Base-by-base conservation (phyloP, 2,329 filamentous ascomycete genomes). In the Monosporascus sp. region DNA sequence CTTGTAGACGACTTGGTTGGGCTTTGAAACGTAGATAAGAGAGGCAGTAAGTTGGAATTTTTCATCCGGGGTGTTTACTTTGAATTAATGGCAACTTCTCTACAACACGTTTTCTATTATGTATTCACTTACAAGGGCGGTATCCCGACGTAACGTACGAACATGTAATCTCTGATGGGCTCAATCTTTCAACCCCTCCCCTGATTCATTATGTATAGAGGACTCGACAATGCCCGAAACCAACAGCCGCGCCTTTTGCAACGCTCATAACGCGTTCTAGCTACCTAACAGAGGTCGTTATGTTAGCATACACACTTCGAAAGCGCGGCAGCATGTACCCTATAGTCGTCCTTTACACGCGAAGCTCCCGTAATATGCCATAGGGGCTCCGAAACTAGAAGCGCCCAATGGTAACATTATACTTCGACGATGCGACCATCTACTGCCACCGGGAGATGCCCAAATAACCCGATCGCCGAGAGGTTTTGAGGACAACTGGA, bases 401-500 rank as follows among this genome's bases (percentile, higher is more conserved):
- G 68, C 71, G 4, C 59, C 60, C 1, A 62, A 70, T 48, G 69
- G 68, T 8, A 73, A 76, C 39, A 65, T 77, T 18, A 65, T 72
- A 35, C 60, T 75, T 5, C 65, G 68, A 17, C 59, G 68, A 17
- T 70, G 77, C 48, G 62, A 72, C 17, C 69, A 72, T 20, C 64
- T 81, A 1, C 64, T 72, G 5, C 70, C 76, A 5, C 59, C 54
- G n/a, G 49, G 48, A 7, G 62, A 64, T 47, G 64, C 65, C 37
- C 62, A 69, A 49, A 68, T 70, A 68, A 72, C 53, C 59, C 72
- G 17, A 77, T 81, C 35, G 76, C 77, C 1, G 72, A 77, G 53
- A 72, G 77, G 22, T 80, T 80, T 80, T 64, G 70, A 69, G 53
- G 78, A 81, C 57, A 81, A 78, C 3, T 80, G 77, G 74, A 80